Evolutionary conservation across 805 yeast genomes (phyloP).

Genomic region (Candida adriatica): DNA sequence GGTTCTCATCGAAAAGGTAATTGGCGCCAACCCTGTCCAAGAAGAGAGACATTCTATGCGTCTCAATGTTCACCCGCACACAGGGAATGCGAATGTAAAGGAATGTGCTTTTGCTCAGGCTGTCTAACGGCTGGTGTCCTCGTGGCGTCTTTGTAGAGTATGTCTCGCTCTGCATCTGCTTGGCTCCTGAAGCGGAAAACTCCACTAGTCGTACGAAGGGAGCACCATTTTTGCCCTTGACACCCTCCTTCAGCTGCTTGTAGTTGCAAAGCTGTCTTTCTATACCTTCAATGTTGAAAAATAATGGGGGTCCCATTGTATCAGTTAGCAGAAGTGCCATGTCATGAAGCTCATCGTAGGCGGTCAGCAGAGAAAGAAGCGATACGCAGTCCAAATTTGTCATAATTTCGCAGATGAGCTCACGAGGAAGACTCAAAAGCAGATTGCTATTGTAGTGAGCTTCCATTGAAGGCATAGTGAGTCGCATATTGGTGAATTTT

Average conservation of each 20-base stretch:
- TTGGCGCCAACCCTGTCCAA: conserved; percentile 2
- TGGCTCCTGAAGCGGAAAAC: neutral
- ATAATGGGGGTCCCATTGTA: neutral
- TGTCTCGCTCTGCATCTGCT: neutral
- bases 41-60: conserved; percentile 3
- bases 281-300: neutral
- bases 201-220: neutral
- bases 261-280: neutral
- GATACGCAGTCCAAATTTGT: neutral
- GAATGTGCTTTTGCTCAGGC: conserved; percentile 1
- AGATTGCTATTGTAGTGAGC: too few relatives aligned
- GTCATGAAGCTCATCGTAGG: neutral
- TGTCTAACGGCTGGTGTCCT: neutral
- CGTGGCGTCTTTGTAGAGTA: neutral
- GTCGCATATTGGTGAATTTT: too few relatives aligned
- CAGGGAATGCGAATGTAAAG: conserved; percentile 3
- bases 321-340: neutral
- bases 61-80: conserved; percentile 3
- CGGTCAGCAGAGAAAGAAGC: neutral
- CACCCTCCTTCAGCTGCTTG: neutral
- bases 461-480: too few relatives aligned
- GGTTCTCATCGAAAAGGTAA: conserved; percentile 5
- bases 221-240: neutral
- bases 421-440: neutral
- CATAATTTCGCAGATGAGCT: neutral